A percentile compares a stretch with the other conserved stretches of the same genome.
Conservation (phyloP, 495 filamentous ascomycete species). For the Neurospora sp. region DNA sequence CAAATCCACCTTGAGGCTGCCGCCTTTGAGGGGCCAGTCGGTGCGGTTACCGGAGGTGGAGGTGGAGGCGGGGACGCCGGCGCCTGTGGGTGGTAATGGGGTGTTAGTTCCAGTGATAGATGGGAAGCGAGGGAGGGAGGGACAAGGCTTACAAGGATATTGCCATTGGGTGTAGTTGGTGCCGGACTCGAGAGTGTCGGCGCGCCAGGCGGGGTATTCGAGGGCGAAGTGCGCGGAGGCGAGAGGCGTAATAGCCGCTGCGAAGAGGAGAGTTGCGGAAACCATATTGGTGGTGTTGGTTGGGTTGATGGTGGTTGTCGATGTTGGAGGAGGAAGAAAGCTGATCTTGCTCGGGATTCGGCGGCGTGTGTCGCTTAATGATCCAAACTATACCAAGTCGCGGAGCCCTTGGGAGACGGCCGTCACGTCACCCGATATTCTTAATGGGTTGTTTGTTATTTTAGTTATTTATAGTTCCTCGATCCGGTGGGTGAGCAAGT, state of each 20-base stretch:
- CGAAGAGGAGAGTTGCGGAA: constrained; percentile 18
- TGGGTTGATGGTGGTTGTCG: background rate
- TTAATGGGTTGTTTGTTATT: background rate
- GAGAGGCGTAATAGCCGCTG: constrained; percentile 22
- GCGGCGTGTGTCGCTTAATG: background rate
- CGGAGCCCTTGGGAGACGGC: background rate
- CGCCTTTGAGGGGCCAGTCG: constrained; percentile 49
- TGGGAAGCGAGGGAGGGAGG: constrained; percentile 1
- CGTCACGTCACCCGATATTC: background rate
- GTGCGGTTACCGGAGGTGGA: constrained; percentile 40
- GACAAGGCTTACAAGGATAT: constrained; percentile 43
- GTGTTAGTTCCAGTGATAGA: background rate
- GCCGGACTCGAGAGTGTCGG: constrained; percentile 31
- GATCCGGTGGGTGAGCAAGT: background rate
- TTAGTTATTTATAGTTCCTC: background rate
- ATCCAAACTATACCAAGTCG: background rate
- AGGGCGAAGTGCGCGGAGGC: constrained; percentile 48
- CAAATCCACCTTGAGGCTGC: constrained; percentile 40
- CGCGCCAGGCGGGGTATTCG: constrained; percentile 48
- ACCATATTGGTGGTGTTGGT: constrained; percentile 19
- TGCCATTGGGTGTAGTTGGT: constrained; percentile 40
- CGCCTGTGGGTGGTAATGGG: constrained; percentile 31
- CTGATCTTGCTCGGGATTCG: background rate
- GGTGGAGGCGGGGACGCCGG: constrained; percentile 37
- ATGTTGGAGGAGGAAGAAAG: background rate